Percentiles rank a stretch among this genome's conserved stretches.
Evolutionary conservation across 139 green algal species (phyloP).

Genomic region (Pleodorina starrii): DNA sequence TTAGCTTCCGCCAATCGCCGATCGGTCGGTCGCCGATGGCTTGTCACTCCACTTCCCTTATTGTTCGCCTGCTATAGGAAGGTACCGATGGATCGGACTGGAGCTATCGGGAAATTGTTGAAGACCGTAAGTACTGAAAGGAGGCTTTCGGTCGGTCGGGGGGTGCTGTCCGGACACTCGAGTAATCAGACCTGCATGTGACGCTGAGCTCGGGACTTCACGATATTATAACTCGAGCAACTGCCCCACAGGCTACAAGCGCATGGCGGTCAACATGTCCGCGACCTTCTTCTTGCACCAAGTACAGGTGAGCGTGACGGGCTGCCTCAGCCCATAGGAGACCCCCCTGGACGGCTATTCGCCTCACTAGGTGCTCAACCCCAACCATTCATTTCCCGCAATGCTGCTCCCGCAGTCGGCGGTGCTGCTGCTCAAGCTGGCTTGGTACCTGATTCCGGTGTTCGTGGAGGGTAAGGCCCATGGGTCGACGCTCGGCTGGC

Average conservation of each 20-base stretch:
- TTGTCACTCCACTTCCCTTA: background rate
- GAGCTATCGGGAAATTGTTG: conserved; percentile 38
- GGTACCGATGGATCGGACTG: conserved; percentile 56
- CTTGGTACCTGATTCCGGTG: background rate
- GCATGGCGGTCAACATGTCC: conserved; percentile 44
- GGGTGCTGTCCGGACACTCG: too few relatives aligned
- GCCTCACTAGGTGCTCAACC: too few relatives aligned
- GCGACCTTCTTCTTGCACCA: conserved; percentile 21
- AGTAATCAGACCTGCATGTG: too few relatives aligned
- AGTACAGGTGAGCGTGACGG: background rate
- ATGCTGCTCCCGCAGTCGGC: background rate
- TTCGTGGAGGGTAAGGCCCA: background rate
- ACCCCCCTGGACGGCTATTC: too few relatives aligned
- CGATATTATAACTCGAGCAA: background rate
- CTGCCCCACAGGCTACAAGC: conserved; percentile 38
- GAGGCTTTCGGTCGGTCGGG: too few relatives aligned
- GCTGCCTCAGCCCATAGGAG: background rate
- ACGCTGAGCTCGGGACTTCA: too few relatives aligned
- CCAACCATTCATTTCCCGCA: background rate
- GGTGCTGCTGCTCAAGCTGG: background rate
- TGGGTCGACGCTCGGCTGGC: too few relatives aligned
- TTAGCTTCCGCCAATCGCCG: background rate
- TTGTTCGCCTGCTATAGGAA: conserved; percentile 1
- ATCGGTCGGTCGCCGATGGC: background rate
- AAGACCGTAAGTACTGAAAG: conserved; percentile 51